Evolutionary conservation across 257 asterid species (phyloP), one percentile per base, ranked within the genome.

Genomic region (Anisodus tanguticus): DNA sequence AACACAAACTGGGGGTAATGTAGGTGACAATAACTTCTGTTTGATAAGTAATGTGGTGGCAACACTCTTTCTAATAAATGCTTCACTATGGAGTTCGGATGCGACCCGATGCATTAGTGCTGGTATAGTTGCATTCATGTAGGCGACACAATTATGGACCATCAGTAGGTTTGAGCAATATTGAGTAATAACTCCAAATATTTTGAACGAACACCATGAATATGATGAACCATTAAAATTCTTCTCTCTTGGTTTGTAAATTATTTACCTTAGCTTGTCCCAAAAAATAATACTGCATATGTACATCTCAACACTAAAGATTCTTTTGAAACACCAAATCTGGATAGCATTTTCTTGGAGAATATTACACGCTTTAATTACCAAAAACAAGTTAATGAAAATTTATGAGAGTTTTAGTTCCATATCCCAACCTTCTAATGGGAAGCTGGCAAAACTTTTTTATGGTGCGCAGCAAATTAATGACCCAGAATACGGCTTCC

Each of bases 401-500:
- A 74, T 51, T 22, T 51, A 7, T 76, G 45, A 12, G 81, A 49
- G 22, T 22, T 8, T 12, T 26, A 76, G 49, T 49, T 22, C 19
- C 81, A 76, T 53, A 45, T 51, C 64, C 47, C 64, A 26, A 47
- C 43, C 69, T 76, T 76, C 53, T 51, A 76, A 26, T 51, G 45
- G 47, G 62, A 7, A 76, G 81, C 26, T 76, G 10, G 15, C 81
- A 53, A 53, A 51, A 31, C 64, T 53, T 76, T 51, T 76, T 51
- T 22, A 53, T 76, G 81, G 64, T 53, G 81, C 81, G 53, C 63
- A 53, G 60, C 60, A 76, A 19, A 53, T 76, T 54, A 53, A 39
- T 69, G 31, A 39, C 31, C 49, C 49, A 7, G 31, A 35, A 63
- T 76, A 53, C 12, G 81, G 31, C 63, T 53, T 76, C 63, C 13